Base-by-base conservation (phyloP, 2,329 filamentous ascomycete species). In the Neofusicoccum sp. region DNA sequence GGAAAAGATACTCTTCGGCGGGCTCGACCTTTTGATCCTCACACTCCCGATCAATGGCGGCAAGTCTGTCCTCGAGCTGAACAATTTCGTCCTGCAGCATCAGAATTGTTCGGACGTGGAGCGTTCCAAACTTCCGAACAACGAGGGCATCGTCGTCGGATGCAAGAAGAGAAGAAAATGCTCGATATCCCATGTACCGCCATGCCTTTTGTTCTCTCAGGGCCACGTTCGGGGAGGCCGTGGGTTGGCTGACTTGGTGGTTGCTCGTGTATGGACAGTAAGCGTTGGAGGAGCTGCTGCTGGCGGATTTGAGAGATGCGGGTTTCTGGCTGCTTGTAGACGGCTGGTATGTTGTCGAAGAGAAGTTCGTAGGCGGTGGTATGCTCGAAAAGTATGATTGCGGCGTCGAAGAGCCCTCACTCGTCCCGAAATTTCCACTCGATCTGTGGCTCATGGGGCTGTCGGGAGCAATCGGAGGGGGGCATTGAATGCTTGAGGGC, bases 81-180 rank as follows among this genome's bases (percentile, higher is more conserved):
- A 34, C 40, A 7, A 58, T 58, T 4, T 58, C 30, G 12, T 58
- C 43, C 11, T 58, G 54, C 6, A 58, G 33, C 28, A 58, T 28
- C 14, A 58, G 20, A 2, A 58, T 34, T 4, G 54, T 36, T 2
- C 54, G 40, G 6, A 28, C 54, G 7, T 58, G 54, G 1, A 58
- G 12, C 2, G 54, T 16, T 1, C 54, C 41, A 16, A 58, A 58
- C 7, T 31, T 58, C 12, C 54, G 54, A 9, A 47, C 26, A 12
- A 58, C 41, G 4, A 58, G 16, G 6, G 40, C 33, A 12, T 58
- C 54, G 7, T 58, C 26, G 8, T 58, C 54, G 2, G 54, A 26
- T 6, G 40, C 9, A 1, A 58, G 41, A 6, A 45, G 24, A 4
- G 14, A 14, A 2, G 54, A 47, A 16, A 58, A 58, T 2, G 41